Conservation (phyloP, 164 flowering plant genomes). For the Platanus orientalis region DNA sequence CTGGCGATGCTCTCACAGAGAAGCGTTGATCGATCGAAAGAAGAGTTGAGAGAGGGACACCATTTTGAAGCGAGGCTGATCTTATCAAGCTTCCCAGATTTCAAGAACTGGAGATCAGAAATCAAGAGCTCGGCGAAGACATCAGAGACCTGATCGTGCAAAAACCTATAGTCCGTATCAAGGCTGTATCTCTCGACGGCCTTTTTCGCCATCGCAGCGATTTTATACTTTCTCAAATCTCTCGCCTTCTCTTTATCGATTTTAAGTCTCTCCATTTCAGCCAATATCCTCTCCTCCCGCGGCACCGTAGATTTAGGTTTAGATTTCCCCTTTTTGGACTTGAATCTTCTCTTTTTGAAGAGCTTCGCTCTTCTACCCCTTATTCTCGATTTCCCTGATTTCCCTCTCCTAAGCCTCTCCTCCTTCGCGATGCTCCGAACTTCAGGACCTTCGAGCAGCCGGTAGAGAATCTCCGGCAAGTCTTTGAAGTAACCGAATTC, state of each 20-base stretch:
- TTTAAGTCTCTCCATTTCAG: conserved; percentile 4
- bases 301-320: too few species aligned
- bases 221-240: conserved; percentile 19
- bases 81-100: conserved; percentile 10
- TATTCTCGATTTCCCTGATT: too few species aligned
- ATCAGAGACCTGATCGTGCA: conserved; percentile 29
- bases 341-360: too few species aligned
- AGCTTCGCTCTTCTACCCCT: too few species aligned
- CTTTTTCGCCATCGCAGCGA: conserved; percentile 17
- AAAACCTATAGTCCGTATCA: conserved; percentile 25
- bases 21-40: conserved; percentile 21
- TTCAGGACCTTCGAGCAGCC: too few species aligned
- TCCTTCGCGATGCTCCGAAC: too few species aligned
- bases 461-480: too few species aligned
- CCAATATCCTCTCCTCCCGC: too few species aligned
- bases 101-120: too few species aligned
- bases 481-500: too few species aligned
- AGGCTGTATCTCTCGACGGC: conserved; percentile 22
- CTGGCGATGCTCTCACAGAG: conserved; percentile 47
- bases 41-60: conserved; percentile 32
- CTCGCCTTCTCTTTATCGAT: conserved; percentile 18
- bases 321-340: too few species aligned
- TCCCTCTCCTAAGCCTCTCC: too few species aligned
- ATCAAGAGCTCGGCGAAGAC: conserved; percentile 19
- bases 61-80: conserved; percentile 31